Base-by-base conservation (phyloP, 2,329 filamentous ascomycete genomes). In the Teratosphaeria gauchensis region DNA sequence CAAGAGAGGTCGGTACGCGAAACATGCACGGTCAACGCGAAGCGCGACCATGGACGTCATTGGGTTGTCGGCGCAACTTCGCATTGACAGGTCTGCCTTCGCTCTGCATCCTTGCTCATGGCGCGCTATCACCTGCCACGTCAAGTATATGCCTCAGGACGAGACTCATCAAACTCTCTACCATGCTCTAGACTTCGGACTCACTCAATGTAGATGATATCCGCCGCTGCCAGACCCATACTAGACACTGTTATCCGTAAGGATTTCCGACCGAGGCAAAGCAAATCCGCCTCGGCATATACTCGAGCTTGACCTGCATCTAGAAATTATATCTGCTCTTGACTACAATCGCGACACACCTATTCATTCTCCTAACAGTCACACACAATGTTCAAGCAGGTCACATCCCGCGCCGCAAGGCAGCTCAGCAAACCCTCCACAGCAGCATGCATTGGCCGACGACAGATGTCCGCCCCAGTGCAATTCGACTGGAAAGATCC, bases 401-500 rank as follows among this genome's bases (percentile, higher is more conserved):
- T 76, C 33, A 68, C 72, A 68, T 61, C 73, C 67, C 65, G 70
- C 65, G 61, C 74, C 72, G 73, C 76, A 73, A 71, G 65, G 66
- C 66, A 66, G 58, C 60, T 72, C 73, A 62, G 68, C 56, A 53
- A 64, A 54, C 66, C 59, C 54, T 54, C 71, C 66, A 62, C 65
- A 62, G 61, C 68, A 68, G 54, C 63, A 59, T 60, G 57, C 59
- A 68, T 67, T 52, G 63, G 64, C 56, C 75, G 71, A 56, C 74
- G 77, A 53, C 68, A 75, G 69, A 68, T 75, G 16, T 75, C 74
- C 61, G 68, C 77, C 35, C 75, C 76, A 32, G 73, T 73, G 30
- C 57, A 73, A 4, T 97, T 96, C 73, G 85, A 95, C 73, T 99
- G 94, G 92, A 83, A 94, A 72, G 94, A 99, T 71, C 92, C 94